Evolutionary conservation across 2,329 filamentous ascomycete species (phyloP).

Genomic region (Aureobasidium sp.): DNA sequence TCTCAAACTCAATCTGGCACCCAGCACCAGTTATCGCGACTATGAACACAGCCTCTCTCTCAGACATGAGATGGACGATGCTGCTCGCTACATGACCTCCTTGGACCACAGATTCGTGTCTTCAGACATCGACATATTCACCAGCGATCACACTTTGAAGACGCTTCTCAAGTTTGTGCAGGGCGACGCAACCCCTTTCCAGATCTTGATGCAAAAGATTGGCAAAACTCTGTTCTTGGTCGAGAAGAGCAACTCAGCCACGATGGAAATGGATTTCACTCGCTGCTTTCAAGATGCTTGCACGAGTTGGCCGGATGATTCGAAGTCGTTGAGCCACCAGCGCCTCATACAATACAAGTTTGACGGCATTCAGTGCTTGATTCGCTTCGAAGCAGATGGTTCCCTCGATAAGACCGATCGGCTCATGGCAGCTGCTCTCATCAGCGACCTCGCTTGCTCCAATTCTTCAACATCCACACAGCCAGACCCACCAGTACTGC

Average conservation of each 20-base stretch:
- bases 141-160: neutral
- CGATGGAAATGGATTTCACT: neutral
- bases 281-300: neutral
- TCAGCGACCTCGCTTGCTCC: neutral
- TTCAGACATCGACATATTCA: neutral
- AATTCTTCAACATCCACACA: neutral
- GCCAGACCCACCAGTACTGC: neutral
- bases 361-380: neutral
- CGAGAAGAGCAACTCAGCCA: neutral
- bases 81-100: neutral
- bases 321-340: neutral
- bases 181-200: neutral
- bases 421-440: neutral
- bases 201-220: neutral
- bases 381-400: neutral
- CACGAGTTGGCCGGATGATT: neutral
- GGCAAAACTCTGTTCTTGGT: neutral
- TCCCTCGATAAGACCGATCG: neutral
- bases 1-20: neutral
- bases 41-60: neutral
- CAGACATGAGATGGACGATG: neutral
- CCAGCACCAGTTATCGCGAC: neutral
- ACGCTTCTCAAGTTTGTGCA: neutral
- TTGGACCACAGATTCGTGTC: neutral
- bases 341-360: neutral